These are phyloP conservation scores for Phyllostachys edulis DNA, from an alignment of 176 grass and related monocot species.

Conservation along the genomic window DNA sequence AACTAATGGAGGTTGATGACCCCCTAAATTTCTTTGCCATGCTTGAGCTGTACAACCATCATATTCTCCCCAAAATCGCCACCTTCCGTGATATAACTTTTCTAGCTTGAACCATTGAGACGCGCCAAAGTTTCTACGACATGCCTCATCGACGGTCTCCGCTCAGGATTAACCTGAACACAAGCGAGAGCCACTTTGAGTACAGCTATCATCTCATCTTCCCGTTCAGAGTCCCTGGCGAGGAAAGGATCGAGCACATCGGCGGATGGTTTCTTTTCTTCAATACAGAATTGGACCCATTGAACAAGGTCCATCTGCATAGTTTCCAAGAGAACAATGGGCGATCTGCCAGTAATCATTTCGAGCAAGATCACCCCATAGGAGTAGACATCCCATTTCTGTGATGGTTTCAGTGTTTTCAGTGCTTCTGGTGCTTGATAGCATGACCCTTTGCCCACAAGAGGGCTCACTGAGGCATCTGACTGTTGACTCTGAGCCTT, in stretches of 20 bases:
- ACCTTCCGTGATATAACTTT: neutral
- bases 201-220: conserved; percentile 76
- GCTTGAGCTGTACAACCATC: conserved; percentile 24
- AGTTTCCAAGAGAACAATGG: conserved; percentile 63
- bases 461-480: conserved; percentile 58
- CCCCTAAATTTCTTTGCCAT: conserved; percentile 23
- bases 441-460: conserved; percentile 58
- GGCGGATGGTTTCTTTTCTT: conserved; percentile 73
- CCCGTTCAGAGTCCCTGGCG: conserved; percentile 45
- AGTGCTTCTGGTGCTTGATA: conserved; percentile 89
- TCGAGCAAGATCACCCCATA: conserved; percentile 85
- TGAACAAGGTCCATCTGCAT: conserved; percentile 82
- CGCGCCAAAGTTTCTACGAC: conserved; percentile 60
- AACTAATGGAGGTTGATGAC: neutral
- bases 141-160: conserved; percentile 64
- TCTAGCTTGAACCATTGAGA: conserved; percentile 37
- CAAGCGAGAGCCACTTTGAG: conserved; percentile 80
- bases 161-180: conserved; percentile 64
- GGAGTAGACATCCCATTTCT: conserved; percentile 96
- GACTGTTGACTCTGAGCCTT: conserved; percentile 53
- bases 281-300: conserved; percentile 86
- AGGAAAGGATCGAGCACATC: conserved; percentile 76
- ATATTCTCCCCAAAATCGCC: neutral
- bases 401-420: conserved; percentile 88
- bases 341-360: conserved; percentile 69